Conservation (phyloP, 306 rosid species). For the Alnus glutinosa region DNA sequence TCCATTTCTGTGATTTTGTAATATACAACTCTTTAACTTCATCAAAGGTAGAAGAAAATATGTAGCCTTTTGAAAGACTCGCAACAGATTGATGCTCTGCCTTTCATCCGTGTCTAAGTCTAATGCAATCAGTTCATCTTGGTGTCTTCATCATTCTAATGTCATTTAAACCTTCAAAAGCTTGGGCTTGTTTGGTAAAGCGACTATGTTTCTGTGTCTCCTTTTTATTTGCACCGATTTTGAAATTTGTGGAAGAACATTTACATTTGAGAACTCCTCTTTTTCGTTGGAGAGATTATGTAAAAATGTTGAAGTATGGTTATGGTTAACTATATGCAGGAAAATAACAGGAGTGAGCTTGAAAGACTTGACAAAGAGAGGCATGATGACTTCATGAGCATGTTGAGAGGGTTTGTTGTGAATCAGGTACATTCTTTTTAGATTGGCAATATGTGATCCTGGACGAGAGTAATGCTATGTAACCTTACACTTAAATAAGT, state of each 20-base stretch:
- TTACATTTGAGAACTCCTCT: background rate
- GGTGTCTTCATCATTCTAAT: background rate
- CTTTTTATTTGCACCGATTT: background rate
- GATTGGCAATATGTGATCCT: background rate
- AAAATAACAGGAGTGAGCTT: conserved; percentile 58
- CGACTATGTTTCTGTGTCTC: background rate
- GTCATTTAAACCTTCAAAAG: background rate
- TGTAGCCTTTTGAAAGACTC: no score
- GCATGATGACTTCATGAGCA: conserved; percentile 50
- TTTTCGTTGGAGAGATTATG: background rate
- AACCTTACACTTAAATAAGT: background rate
- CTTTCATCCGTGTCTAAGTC: background rate
- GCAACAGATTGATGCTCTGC: background rate
- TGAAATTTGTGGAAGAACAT: background rate
- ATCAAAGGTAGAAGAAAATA: no score
- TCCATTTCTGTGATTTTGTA: no score
- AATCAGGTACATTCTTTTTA: conserved; percentile 33
- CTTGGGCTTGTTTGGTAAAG: background rate
- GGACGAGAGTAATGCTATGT: background rate
- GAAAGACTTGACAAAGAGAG: conserved; percentile 56
- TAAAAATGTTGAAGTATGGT: background rate
- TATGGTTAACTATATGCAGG: conserved; percentile 31
- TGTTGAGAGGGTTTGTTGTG: conserved; percentile 59
- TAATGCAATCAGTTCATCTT: background rate
- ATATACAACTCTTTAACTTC: no score